Conservation (phyloP, 192 early-diverging fungal species). For the Umbelopsis ramanniana region DNA sequence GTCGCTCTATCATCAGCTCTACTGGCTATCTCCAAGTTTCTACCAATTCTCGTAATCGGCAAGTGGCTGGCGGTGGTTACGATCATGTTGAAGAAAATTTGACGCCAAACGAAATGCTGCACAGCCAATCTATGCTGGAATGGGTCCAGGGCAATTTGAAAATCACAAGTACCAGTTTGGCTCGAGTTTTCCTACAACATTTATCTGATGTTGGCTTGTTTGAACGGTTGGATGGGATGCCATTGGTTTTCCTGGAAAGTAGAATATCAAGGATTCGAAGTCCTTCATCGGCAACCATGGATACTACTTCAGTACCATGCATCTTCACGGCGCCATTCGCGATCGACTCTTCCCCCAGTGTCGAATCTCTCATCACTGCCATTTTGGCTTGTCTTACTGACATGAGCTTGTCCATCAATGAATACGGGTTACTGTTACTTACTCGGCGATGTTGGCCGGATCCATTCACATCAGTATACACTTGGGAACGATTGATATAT, state of each 20-base stretch:
- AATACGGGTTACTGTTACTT: conserved; percentile 56
- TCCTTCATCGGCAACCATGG: neutral
- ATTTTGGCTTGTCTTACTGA: conserved; percentile 54
- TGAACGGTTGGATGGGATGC: conserved; percentile 54
- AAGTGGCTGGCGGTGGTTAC: neutral
- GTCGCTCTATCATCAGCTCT: conserved; percentile 26
- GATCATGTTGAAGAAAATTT: conserved; percentile 12
- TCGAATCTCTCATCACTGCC: conserved; percentile 55
- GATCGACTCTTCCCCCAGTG: conserved; percentile 53
- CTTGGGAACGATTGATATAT: conserved; percentile 49
- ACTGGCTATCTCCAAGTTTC: conserved; percentile 31
- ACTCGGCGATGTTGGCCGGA: conserved; percentile 61
- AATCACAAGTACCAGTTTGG: conserved; percentile 39
- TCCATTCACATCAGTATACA: conserved; percentile 59
- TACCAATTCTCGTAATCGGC: conserved; percentile 9
- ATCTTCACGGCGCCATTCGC: conserved; percentile 56
- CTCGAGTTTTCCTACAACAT: conserved; percentile 54
- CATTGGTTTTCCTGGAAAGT: conserved; percentile 32
- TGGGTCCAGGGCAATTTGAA: conserved; percentile 45
- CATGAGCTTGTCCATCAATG: conserved; percentile 56
- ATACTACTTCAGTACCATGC: conserved; percentile 35
- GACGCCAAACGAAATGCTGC: conserved; percentile 31
- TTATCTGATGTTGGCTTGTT: conserved; percentile 58
- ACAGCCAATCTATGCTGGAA: conserved; percentile 32
- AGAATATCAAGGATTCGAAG: neutral